These are phyloP conservation scores for Ophiostoma quercus DNA, from an alignment of 2,329 filamentous ascomycete species.

Conservation along the genomic window DNA sequence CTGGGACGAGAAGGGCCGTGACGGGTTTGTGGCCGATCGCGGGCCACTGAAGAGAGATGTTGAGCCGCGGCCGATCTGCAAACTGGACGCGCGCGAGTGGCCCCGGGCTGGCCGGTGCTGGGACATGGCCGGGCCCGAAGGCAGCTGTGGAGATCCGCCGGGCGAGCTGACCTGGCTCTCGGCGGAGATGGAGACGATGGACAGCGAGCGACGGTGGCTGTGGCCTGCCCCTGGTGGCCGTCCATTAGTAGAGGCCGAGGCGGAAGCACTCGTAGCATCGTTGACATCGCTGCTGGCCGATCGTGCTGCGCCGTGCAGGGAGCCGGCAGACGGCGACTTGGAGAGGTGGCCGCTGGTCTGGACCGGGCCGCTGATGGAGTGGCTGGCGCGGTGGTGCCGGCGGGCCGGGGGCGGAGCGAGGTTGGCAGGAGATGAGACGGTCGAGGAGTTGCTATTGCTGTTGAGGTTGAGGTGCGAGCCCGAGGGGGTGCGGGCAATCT, in stretches of 20 bases:
- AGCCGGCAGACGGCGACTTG: conserved; percentile 4
- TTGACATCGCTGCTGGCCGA: background rate
- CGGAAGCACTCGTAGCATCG: background rate
- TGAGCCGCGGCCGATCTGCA: conserved; percentile 58
- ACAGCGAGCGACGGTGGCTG: conserved; percentile 67
- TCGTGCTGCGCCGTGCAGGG: background rate
- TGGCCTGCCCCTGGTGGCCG: conserved; percentile 39
- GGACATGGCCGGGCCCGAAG: background rate
- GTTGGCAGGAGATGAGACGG: conserved; percentile 16
- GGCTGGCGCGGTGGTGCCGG: conserved; percentile 25
- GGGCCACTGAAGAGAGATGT: background rate
- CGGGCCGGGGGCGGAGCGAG: conserved; percentile 20
- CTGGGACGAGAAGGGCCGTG: conserved; percentile 43
- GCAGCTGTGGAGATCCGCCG: conserved; percentile 12
- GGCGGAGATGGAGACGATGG: conserved; percentile 70
- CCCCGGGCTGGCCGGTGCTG: conserved; percentile 50
- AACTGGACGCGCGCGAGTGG: conserved; percentile 73
- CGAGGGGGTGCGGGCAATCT: conserved; percentile 6
- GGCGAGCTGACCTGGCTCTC: conserved; percentile 18
- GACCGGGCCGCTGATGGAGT: conserved; percentile 27
- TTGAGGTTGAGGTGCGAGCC: conserved; percentile 7
- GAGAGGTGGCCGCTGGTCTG: conserved; percentile 2
- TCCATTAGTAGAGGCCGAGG: conserved; percentile 19
- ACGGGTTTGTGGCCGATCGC: conserved; percentile 37
- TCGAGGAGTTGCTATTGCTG: background rate